A percentile compares a stretch with the other conserved stretches of the same genome.
Evolutionary conservation across 305 asterid genomes (phyloP).

Genomic region (Fraxinus dipetala): DNA sequence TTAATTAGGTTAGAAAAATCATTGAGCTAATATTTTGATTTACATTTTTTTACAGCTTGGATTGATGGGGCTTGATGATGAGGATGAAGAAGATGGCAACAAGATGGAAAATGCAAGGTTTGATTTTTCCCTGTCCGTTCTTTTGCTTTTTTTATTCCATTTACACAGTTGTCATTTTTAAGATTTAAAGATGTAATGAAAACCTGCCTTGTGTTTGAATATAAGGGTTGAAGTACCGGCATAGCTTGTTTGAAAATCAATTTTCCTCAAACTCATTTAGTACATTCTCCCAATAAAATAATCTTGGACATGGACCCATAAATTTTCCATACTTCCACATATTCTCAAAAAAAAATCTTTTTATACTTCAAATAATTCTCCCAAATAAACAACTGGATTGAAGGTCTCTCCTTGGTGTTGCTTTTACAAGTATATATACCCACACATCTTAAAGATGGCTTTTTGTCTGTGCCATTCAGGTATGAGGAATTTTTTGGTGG

Average conservation of each 20-base stretch:
- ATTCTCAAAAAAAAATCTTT: background rate
- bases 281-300: background rate
- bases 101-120: conserved; percentile 62
- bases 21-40: conserved; percentile 12
- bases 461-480: conserved; percentile 35
- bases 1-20: conserved; percentile 7
- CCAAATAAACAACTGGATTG: background rate
- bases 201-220: background rate
- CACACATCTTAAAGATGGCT: conserved; percentile 7
- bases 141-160: conserved; percentile 5
- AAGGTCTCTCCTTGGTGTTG: conserved; percentile 4
- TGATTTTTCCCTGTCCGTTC: background rate
- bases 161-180: background rate
- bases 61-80: conserved; percentile 54
- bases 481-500: conserved; percentile 74
- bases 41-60: conserved; percentile 50
- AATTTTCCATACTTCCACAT: background rate
- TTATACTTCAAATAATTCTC: background rate
- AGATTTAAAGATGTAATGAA: background rate
- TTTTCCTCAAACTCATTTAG: background rate
- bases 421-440: background rate
- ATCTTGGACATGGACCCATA: background rate
- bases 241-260: background rate
- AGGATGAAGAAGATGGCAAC: conserved; percentile 24
- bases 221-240: background rate